These are phyloP conservation scores for Psilocybe azurescens DNA, from an alignment of 768 basidiomycete species.

Conservation along the genomic window DNA sequence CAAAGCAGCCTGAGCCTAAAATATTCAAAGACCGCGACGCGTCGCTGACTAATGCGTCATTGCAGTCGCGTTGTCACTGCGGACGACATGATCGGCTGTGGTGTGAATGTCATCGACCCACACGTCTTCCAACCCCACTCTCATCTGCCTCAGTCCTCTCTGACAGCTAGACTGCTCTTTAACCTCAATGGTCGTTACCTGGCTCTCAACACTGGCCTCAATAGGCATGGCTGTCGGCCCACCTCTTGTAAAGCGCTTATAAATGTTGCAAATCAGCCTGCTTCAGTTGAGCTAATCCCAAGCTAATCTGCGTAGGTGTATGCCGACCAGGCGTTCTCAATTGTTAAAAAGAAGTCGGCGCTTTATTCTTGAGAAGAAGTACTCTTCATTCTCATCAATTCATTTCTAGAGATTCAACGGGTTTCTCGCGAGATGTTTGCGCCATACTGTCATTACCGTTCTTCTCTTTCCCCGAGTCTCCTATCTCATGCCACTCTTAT, in stretches of 20 bases:
- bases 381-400: constrained; percentile 5
- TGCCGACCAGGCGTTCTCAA: constrained; percentile 83
- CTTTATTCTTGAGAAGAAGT: background rate
- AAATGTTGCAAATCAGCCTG: background rate
- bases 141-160: background rate
- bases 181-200: constrained; percentile 46
- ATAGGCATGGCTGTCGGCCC: constrained; percentile 87
- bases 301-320: constrained; percentile 59
- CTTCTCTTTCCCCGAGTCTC: constrained; percentile 3
- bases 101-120: background rate
- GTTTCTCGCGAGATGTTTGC: constrained; percentile 87
- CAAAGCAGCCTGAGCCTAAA: background rate
- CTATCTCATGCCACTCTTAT: constrained; percentile 8
- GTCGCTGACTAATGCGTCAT: constrained; percentile 3
- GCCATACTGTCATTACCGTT: constrained; percentile 70
- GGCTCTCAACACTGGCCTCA: constrained; percentile 74
- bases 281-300: constrained; percentile 5
- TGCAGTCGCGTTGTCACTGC: background rate
- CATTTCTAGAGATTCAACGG: constrained; percentile 71
- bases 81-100: background rate
- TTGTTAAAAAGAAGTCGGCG: constrained; percentile 69
- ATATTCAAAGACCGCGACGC: background rate
- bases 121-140: background rate
- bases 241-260: constrained; percentile 53
- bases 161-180: background rate